Percentiles rank a stretch among this genome's conserved stretches.
phyloP scores from a whole-genome alignment of 176 grass and related monocot genomes.

The Saccharum officinarum region DNA sequence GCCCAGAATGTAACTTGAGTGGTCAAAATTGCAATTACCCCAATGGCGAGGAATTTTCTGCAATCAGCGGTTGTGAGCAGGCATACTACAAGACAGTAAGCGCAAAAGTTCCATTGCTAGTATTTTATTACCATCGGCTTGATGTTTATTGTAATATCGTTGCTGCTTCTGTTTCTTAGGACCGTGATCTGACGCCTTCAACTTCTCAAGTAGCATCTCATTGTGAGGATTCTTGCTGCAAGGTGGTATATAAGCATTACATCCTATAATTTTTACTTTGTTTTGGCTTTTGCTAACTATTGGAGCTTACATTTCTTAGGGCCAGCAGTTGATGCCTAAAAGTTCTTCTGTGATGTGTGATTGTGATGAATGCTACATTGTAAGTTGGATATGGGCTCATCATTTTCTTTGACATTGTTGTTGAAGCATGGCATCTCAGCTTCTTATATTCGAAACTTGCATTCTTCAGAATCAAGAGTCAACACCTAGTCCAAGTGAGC shows the following conservation, averaged over 20 bases:
- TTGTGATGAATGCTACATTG: slow-evolving; percentile 42
- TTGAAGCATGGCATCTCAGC: neutral
- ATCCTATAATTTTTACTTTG: slow-evolving; percentile 9
- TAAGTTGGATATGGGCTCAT: slow-evolving; percentile 18
- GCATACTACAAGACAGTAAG: slow-evolving; percentile 52
- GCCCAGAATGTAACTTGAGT: slow-evolving; percentile 32
- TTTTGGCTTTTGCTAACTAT: slow-evolving; percentile 26
- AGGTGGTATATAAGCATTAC: slow-evolving; percentile 10
- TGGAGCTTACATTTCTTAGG: slow-evolving; percentile 43
- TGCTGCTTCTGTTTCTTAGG: slow-evolving; percentile 17
- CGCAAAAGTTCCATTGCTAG: neutral
- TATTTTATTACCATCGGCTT: slow-evolving; percentile 13
- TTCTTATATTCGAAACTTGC: slow-evolving; percentile 15
- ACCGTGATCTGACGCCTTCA: slow-evolving; percentile 36
- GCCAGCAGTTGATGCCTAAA: slow-evolving; percentile 29
- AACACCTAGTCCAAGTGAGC: slow-evolving; percentile 35
- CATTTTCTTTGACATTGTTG: neutral
- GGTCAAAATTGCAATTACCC: slow-evolving; percentile 12
- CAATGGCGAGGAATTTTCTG: slow-evolving; percentile 38
- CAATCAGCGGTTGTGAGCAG: slow-evolving; percentile 40
- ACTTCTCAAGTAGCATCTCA: slow-evolving; percentile 52
- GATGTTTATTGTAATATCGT: neutral
- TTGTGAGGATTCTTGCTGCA: slow-evolving; percentile 29
- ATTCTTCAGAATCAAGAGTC: slow-evolving; percentile 44
- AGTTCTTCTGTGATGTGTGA: slow-evolving; percentile 41